Percentiles rank a stretch among this genome's conserved stretches.
These are phyloP conservation scores for Aspergillus sp. DNA, from an alignment of 2,329 filamentous ascomycete species.

Conservation along the genomic window DNA sequence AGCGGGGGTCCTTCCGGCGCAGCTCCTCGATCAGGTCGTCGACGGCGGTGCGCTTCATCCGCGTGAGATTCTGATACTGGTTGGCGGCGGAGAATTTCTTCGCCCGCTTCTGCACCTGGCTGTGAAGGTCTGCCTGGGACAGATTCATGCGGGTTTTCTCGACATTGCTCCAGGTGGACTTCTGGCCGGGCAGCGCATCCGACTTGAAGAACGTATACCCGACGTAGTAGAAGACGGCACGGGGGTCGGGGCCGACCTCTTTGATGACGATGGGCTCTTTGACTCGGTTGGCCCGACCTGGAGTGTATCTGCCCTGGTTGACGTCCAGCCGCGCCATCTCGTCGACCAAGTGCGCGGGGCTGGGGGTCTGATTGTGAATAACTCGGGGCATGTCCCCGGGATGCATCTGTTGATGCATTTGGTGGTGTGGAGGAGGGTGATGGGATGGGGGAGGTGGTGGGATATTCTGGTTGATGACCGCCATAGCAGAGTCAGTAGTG, in stretches of 20 bases:
- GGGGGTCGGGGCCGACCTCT: conserved; percentile 8
- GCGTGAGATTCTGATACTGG: conserved; percentile 30
- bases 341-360: conserved; percentile 14
- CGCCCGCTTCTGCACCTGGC: conserved; percentile 29
- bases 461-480: conserved; percentile 18
- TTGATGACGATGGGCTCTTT: conserved; percentile 3
- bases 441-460: conserved; percentile 17
- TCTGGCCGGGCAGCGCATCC: conserved; percentile 26
- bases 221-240: conserved; percentile 22
- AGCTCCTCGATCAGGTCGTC: conserved; percentile 35
- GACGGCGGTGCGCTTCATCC: conserved; percentile 32
- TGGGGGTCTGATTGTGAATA: conserved; percentile 9
- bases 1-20: conserved; percentile 26
- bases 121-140: conserved; percentile 29
- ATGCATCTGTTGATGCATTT: conserved; percentile 3
- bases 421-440: no score
- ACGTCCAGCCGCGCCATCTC: conserved; percentile 19
- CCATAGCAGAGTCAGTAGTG: conserved; percentile 8
- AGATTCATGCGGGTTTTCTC: conserved; percentile 30
- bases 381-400: conserved; percentile 14
- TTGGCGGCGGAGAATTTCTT: conserved; percentile 26
- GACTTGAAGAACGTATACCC: conserved; percentile 39
- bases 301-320: conserved; percentile 6
- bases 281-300: conserved; percentile 2
- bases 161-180: conserved; percentile 30